Percentiles rank a stretch among this genome's conserved stretches.
Conservation (phyloP, 139 green algal genomes). For the Zygnema circumcarinatum region DNA sequence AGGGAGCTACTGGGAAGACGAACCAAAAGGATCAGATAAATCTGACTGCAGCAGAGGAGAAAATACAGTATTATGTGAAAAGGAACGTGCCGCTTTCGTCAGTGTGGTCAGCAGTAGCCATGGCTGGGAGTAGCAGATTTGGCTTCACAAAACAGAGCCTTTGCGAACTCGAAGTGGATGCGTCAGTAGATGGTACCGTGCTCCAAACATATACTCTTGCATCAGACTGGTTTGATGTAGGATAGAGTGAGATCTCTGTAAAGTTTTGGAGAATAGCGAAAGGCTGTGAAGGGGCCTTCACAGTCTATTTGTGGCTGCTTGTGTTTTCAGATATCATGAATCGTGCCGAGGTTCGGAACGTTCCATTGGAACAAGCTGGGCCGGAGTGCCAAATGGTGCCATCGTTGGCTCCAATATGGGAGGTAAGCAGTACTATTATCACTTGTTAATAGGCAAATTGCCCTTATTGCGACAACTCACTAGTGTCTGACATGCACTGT, state of each 20-base stretch:
- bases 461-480: no score
- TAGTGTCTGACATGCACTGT: no score
- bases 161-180: constrained; percentile 81
- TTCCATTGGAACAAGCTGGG: constrained; percentile 69
- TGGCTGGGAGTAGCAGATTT: background rate
- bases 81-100: constrained; percentile 1
- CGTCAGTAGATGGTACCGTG: constrained; percentile 47
- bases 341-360: constrained; percentile 64
- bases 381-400: constrained; percentile 76
- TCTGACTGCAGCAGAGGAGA: background rate
- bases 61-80: background rate
- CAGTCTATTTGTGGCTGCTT: no score
- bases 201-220: no score
- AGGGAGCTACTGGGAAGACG: background rate
- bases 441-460: no score
- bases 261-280: no score
- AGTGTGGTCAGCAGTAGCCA: background rate
- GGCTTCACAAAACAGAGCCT: constrained; percentile 66
- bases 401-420: constrained; percentile 88
- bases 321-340: constrained; percentile 83
- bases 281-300: no score
- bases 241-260: no score
- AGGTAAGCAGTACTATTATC: constrained; percentile 61
- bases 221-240: no score
- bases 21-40: constrained; percentile 12